phyloP scores from a whole-genome alignment of 345 rosid species.

The Microthlaspi erraticum region DNA sequence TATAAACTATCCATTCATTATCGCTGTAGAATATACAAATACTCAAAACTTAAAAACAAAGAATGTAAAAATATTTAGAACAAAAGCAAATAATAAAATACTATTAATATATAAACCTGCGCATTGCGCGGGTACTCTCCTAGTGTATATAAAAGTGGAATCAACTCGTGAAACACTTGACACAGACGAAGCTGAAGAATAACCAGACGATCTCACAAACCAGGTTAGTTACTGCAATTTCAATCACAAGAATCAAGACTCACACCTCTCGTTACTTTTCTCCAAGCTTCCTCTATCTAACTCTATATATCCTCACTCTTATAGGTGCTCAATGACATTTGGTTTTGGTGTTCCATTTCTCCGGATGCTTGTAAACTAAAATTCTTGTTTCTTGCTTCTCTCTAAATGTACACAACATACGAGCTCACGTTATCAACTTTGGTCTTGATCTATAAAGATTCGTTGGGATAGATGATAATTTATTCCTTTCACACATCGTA shows the following conservation, averaged over 20 bases:
- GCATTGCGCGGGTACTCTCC: no score
- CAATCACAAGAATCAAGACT: neutral
- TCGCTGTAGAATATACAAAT: no score
- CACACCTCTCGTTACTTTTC: neutral
- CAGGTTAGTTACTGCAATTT: conserved; percentile 54
- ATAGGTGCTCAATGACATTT: conserved; percentile 93
- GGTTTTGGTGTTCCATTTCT: conserved; percentile 85
- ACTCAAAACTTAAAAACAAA: no score
- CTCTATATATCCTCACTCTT: conserved; percentile 6
- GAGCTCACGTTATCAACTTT: neutral
- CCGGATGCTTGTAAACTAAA: conserved; percentile 3
- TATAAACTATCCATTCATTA: no score
- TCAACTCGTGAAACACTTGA: conserved; percentile 68
- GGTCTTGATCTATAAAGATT: neutral
- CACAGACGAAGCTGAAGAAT: conserved; percentile 97
- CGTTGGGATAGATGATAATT: neutral
- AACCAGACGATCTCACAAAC: conserved; percentile 94
- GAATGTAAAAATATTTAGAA: no score
- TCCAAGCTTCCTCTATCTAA: neutral
- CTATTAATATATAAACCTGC: no score
- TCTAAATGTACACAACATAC: conserved; percentile 20
- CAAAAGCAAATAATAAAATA: no score
- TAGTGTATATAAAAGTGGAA: no score
- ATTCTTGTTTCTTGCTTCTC: conserved; percentile 1
- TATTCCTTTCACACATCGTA: neutral